Base-by-base conservation (phyloP, 2,329 filamentous ascomycete species). In the Fusarium gaditjirri region DNA sequence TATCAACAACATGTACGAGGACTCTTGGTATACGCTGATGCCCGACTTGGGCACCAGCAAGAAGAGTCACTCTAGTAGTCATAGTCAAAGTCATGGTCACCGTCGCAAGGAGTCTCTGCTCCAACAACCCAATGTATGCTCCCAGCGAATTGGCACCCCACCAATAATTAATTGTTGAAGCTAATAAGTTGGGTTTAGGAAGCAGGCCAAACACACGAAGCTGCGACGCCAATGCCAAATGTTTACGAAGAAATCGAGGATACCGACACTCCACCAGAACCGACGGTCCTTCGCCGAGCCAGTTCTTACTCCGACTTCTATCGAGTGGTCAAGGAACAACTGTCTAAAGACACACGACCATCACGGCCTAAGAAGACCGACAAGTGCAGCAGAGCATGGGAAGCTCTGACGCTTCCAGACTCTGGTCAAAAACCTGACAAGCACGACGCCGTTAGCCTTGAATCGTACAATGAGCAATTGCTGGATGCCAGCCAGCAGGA, bases 401-500 rank as follows among this genome's bases (percentile, higher is more conserved):
- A 86, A 83, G 90, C 83, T 81, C 74, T 90, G 68, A 77, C 81
- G 25, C 76, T 89, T 13, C 61, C 67, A 8, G 56, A 70, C 3
- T 54, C 71, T 6, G 25, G 46, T n/a, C 31, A 47, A 17, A 65
- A 62, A 10, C 29, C 75, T 0, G 80, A 81, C 3, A 61, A 72
- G 12, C 39, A 70, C 25, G 80, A 81, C 6, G 70, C 65, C 3
- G 56, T 61, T 12, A 59, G 70, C 36, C 61, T 73, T 11, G 50
- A 70, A 29, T 73, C 66, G 58, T 86, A 92, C 57, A 90, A 92
- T 74, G 87, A 90, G 50, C 89, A 90, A 73, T 83, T 98, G 77
- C 84, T 97, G 35, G 89, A 95, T 76, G 91, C 94, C 58, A 96
- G 93, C 79, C 94, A 97, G 80, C 91, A 93, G 74, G 91, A 95